Conservation (phyloP, 805 yeast genomes). For the Pichia rugopelliculosa region DNA sequence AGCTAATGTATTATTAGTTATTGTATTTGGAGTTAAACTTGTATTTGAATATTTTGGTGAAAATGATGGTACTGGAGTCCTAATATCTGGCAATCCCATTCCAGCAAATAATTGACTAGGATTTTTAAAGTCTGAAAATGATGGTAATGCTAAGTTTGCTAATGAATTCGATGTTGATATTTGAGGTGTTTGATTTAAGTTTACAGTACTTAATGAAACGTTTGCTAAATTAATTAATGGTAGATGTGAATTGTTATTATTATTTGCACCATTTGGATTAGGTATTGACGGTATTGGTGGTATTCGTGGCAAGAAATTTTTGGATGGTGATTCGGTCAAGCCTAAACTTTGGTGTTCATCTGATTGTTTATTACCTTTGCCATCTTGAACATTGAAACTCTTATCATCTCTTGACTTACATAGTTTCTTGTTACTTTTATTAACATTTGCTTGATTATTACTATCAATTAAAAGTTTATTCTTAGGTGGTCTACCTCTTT, state of each 20-base stretch:
- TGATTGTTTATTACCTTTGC: background rate
- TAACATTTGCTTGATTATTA: background rate
- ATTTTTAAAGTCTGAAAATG: conserved; percentile 11
- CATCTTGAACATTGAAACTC: background rate
- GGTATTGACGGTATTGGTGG: conserved; percentile 1
- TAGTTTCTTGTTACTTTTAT: background rate
- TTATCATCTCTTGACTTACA: background rate
- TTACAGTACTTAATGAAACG: conserved; percentile 3
- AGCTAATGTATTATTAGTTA: background rate
- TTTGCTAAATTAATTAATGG: conserved; percentile 9
- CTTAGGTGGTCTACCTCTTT: conserved; percentile 5
- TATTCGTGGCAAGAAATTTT: background rate
- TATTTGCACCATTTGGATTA: background rate
- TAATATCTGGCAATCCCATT: background rate
- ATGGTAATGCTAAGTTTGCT: conserved; percentile 8
- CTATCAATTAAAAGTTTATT: background rate
- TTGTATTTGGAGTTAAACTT: background rate
- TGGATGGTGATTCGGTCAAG: background rate
- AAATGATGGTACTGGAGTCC: conserved; percentile 2
- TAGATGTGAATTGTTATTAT: background rate
- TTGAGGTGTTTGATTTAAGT: conserved; percentile 4
- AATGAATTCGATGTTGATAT: conserved; percentile 5
- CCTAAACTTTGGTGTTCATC: background rate
- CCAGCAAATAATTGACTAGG: background rate
- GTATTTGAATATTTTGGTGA: conserved; percentile 1